Conservation (phyloP, 2,329 filamentous ascomycete genomes). For the Colletotrichum sp. region DNA sequence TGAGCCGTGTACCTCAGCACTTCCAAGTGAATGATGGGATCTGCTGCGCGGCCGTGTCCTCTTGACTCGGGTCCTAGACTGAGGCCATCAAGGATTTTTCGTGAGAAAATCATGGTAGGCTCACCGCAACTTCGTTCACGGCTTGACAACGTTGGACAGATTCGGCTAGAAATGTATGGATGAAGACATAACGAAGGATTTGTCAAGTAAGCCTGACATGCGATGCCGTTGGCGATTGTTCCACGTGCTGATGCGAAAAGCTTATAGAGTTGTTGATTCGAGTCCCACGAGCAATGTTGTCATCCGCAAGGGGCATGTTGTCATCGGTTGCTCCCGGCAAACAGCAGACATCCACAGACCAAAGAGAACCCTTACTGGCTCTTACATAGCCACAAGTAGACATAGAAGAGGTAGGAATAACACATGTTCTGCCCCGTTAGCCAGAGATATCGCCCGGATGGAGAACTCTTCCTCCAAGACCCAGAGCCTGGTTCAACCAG, state of each 20-base stretch:
- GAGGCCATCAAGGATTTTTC: too few relatives aligned
- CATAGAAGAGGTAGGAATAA: not conserved
- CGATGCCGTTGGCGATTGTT: not conserved
- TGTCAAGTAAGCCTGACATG: not conserved
- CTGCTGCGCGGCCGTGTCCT: not conserved
- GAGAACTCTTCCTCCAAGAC: not conserved
- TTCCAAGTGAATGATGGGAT: not conserved
- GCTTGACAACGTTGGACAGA: not conserved
- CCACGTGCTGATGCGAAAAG: not conserved
- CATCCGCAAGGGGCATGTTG: not conserved
- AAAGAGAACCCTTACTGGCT: not conserved
- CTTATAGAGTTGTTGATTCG: not conserved
- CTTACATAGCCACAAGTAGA: not conserved
- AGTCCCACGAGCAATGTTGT: not conserved
- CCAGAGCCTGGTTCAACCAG: not conserved
- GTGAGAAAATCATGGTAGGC: not conserved
- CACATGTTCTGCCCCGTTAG: not conserved
- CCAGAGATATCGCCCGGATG: not conserved
- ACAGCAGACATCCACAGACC: not conserved
- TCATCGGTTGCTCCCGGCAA: not conserved
- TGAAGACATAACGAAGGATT: not conserved
- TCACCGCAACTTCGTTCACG: not conserved
- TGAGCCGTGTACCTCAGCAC: not conserved
- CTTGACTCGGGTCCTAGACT: too few relatives aligned
- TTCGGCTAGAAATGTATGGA: not conserved